Evolutionary conservation across 768 basidiomycete genomes (phyloP).

Genomic region (Tephrocybe sp.): DNA sequence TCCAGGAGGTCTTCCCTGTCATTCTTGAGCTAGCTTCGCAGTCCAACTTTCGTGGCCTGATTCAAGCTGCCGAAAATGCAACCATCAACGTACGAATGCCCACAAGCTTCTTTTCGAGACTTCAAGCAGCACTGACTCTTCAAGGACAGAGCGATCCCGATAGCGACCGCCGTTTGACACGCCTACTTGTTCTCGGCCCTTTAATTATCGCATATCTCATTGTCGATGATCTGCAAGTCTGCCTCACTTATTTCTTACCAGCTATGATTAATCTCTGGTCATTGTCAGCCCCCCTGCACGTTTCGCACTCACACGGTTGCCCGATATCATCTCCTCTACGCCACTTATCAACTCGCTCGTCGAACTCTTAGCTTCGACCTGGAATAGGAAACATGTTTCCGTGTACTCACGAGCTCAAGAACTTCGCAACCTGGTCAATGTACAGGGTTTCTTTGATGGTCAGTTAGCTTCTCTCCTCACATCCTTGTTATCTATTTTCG

Average conservation of each 20-base stretch:
- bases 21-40: constrained; percentile 45
- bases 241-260: background rate
- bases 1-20: constrained; percentile 44
- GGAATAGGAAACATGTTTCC: constrained; percentile 53
- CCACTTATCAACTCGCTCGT: constrained; percentile 49
- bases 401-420: constrained; percentile 50
- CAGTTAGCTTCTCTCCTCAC: constrained; percentile 46
- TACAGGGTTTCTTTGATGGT: constrained; percentile 44
- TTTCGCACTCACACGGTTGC: constrained; percentile 55
- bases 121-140: background rate
- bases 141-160: constrained; percentile 28
- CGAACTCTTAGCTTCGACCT: constrained; percentile 48
- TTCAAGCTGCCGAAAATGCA: constrained; percentile 46
- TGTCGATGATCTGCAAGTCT: constrained; percentile 57
- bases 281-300: constrained; percentile 58
- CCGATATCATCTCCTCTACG: constrained; percentile 40
- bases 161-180: constrained; percentile 38
- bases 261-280: background rate
- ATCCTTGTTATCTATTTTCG: constrained; percentile 45
- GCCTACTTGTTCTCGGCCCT: constrained; percentile 56
- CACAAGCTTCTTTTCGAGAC: background rate
- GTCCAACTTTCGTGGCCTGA: constrained; percentile 42
- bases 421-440: constrained; percentile 40
- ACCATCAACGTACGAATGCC: constrained; percentile 48
- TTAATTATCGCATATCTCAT: constrained; percentile 68